Evolutionary conservation across 805 yeast species (phyloP), one percentile per base, ranked within the genome.

Genomic region (Myxozyma lipomycoides): DNA sequence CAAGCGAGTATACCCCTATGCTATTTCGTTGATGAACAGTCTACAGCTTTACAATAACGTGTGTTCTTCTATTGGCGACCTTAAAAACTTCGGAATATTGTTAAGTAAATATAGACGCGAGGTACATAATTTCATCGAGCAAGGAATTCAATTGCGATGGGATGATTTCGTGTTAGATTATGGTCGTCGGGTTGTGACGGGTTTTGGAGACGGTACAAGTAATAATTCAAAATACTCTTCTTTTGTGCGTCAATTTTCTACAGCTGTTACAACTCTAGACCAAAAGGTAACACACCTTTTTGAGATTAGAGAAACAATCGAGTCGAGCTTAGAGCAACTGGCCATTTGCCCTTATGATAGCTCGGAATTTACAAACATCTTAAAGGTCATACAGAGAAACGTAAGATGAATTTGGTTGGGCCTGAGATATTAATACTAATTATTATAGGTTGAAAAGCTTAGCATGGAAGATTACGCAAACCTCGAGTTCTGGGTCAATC

Each of bases 1-100:
- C 1, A 71, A 77, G 48, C 68, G 72, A 26, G 61, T 84, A 0
- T 75, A 80, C 45, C 87, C 90, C 0, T 74, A 75, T 55, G 83
- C 85, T 0, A 67, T 74, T 3, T 69, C 75, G 7, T 53, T 87
- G 5, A 63, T 67, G 3, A 90, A 84, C 50, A 73, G 79, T 5
- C 45, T 83, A 2, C 62, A 64, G 5, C 66, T 73, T 1, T 69
- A 82, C 45, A 63, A 70, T 43, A 55, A 64, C 1, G 52, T 72
- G 0, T 51, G 71, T 15, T 22, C 45, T 0, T 58, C 62, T 0
- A 59, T 73, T n/a, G 71, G 65, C 0, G 61, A 66, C 4, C 70
- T 78, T 0, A 68, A 69, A 3, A 76, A 73, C 17, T 67, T 73
- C 15, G 72, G 70, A 1, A 62, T 74, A 24, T 61, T 83, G 26